Evolutionary conservation across 1,139 yeast genomes (phyloP).

Genomic region (Geotrichum europaeum): DNA sequence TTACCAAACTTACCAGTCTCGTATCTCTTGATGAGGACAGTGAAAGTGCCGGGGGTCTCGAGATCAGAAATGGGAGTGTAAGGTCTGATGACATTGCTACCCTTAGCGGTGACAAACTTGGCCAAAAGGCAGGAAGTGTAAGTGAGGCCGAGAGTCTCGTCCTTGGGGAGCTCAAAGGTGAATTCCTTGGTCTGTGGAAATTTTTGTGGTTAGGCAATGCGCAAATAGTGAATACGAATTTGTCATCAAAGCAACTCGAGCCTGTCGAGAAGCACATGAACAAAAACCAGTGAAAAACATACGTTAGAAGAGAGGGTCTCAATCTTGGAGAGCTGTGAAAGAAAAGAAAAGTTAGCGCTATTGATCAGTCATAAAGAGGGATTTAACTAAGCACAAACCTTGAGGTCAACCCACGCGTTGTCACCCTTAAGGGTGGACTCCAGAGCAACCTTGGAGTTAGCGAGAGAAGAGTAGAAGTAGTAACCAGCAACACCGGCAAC

Average conservation of each 20-base stretch:
- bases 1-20: constrained; percentile 76
- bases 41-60: constrained; percentile 65
- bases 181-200: constrained; percentile 54
- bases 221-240: neutral
- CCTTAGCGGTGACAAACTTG: constrained; percentile 71
- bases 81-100: constrained; percentile 87
- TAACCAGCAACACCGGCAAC: constrained; percentile 6
- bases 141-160: constrained; percentile 68
- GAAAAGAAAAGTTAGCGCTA: neutral
- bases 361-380: neutral
- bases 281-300: neutral
- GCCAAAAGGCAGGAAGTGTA: constrained; percentile 77
- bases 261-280: neutral
- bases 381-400: constrained; percentile 3
- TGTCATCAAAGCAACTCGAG: neutral
- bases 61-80: constrained; percentile 85
- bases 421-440: constrained; percentile 17
- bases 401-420: constrained; percentile 17
- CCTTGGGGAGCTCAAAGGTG: constrained; percentile 66
- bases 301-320: constrained; percentile 46
- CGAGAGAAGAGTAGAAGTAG: constrained; percentile 10
- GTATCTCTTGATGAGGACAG: constrained; percentile 77
- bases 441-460: constrained; percentile 8
- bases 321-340: constrained; percentile 42
- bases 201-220: neutral